Base-by-base conservation (phyloP, 2,329 filamentous ascomycete genomes). In the Alternaria sp. region DNA sequence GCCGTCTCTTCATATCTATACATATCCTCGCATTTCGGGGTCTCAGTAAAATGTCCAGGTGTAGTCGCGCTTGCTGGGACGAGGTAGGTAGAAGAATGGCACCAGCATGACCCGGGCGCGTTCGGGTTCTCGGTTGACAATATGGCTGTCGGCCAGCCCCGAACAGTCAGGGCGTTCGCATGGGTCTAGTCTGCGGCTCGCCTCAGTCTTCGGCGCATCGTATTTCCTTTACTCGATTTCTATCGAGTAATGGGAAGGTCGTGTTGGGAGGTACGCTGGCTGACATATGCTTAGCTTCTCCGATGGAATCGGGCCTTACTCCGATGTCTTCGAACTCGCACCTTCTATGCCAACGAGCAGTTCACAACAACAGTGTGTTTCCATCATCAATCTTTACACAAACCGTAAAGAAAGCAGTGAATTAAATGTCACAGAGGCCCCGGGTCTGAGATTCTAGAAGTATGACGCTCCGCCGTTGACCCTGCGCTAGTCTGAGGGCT, bases 171-270 rank as follows among this genome's bases (percentile, higher is more conserved):
- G 28, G 51, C 56, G 54, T 51, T 49, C 60, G 45, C 41, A 49
- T 62, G 41, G 57, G 56, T 66, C 64, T 72, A 67, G 64, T 53
- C 54, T 64, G 61, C 62, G 55, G 60, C 62, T 66, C 55, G 57
- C 61, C 55, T 56, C 59, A 61, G 61, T 51, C 46, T 55, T 64
- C 62, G 63, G 49, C 56, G 61, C 53, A 56, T 71, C 71, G 64
- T 45, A 46, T 72, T 75, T 74, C 66, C 65, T 63, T 78, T 71
- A 77, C 74, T 78, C 75, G 75, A 79, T 77, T 50, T 54, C 55
- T 60, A 76, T 78, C 73, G 76, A 78, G 75, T 78, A 78, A 78
- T 74, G 23, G 26, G 55, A 20, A 55, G 65, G 58, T 58, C 64
- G 66, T 69, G 67, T 71, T 71, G 64, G 69, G 66, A 72, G 30